Evolutionary conservation across 768 basidiomycete genomes (phyloP), one percentile per base, ranked within the genome.

Genomic region (Phlebiopsis gigantea): DNA sequence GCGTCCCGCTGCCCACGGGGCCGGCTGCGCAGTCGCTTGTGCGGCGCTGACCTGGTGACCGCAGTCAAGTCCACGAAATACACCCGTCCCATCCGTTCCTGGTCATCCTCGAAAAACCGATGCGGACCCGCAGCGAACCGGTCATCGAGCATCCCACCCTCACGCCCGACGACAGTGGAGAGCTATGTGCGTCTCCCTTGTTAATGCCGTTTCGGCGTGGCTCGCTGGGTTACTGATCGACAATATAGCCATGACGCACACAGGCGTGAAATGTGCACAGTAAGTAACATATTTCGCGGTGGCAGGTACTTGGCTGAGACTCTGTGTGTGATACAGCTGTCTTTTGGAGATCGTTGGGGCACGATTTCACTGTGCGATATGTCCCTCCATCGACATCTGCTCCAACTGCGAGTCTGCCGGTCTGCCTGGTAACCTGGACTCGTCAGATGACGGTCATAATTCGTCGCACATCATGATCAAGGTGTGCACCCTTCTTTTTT

Each of bases 381-480:
- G 95, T 67, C 82, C 87, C 41, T 81, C 84, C 7, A 79, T 92
- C 41, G 90, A 93, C 63, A 92, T 93, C 30, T 93, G 92, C 62
- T 80, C 87, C 17, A 90, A 91, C 61, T 93, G 91, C 67, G 91
- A 93, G 68, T 86, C 88, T 10, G 90, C 87, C 25, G 91, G 91
- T 26, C 76, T 93, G 30, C 90, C 91, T 2, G 90, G 90, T 5
- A 91, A 90, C 57, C 71, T 92, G 9, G 86, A 91, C 58, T 84
- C 87, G 0, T 76, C 80, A 0, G 87, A 90, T 41, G 87, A 83
- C 4, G 90, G 88, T 0, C 91, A 93, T 62, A 78, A 79, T 53
- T 90, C 88, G 15, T 87, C 89, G 1, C 94, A 98, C 66, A 93
- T 96, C 61, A 82, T 96, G 80, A 90, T 98, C 71, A 98, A 98